Evolutionary conservation across 306 rosid genomes (phyloP).

Genomic region (Begonia masoniana): DNA sequence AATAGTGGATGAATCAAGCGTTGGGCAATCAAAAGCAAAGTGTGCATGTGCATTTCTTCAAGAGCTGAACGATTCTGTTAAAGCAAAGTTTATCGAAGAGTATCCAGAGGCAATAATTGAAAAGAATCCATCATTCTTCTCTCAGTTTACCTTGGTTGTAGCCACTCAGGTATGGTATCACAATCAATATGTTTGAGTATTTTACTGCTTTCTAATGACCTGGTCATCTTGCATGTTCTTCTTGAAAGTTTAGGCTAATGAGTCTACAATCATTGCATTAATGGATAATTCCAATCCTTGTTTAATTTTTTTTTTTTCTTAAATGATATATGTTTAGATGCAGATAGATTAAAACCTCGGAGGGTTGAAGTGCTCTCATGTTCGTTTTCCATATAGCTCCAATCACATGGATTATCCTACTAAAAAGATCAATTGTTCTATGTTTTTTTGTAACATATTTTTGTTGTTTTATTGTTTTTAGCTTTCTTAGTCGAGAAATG

Average conservation of each 20-base stretch:
- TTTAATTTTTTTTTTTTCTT: no score
- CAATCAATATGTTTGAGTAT: conserved; percentile 3
- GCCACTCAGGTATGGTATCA: conserved; percentile 71
- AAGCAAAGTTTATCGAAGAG: conserved; percentile 89
- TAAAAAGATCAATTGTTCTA: no score
- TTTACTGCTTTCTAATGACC: background rate
- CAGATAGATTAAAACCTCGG: no score
- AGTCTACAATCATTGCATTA: no score
- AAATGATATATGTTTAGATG: no score
- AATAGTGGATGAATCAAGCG: conserved; percentile 66
- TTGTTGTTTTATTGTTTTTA: background rate
- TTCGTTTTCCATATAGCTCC: no score
- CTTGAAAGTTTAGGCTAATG: no score
- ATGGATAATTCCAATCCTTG: no score
- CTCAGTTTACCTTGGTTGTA: conserved; percentile 82
- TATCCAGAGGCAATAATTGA: conserved; percentile 66
- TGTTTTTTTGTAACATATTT: background rate
- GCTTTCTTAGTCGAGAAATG: conserved; percentile 9
- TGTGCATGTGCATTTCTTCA: conserved; percentile 91
- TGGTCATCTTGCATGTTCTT: no score
- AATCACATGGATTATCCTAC: no score
- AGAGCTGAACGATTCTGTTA: conserved; percentile 94
- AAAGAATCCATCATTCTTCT: conserved; percentile 74
- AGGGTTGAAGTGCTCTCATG: no score
- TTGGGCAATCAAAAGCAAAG: conserved; percentile 92